These are phyloP conservation scores for Colletotrichum sp. DNA, from an alignment of 2,329 filamentous ascomycete species.

Conservation along the genomic window DNA sequence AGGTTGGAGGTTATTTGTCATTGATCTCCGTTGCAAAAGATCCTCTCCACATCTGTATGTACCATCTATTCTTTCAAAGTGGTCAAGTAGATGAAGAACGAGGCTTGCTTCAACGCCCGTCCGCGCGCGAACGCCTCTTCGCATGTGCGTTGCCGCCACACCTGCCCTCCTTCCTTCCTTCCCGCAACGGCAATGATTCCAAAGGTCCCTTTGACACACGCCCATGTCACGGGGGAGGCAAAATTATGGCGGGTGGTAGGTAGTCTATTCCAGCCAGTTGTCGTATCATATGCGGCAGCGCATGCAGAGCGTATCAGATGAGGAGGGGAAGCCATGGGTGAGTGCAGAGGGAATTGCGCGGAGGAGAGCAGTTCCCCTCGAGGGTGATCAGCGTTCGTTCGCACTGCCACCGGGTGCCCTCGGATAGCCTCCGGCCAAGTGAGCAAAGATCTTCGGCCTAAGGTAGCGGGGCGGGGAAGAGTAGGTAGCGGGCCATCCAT, in stretches of 20 bases:
- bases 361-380: neutral
- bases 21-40: neutral
- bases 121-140: neutral
- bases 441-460: conserved; percentile 12
- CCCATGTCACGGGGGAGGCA: neutral
- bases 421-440: neutral
- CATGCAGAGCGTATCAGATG: neutral
- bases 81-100: neutral
- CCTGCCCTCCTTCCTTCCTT: neutral
- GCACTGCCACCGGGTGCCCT: conserved; percentile 2
- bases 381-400: neutral
- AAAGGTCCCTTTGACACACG: neutral
- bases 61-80: neutral
- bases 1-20: neutral
- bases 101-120: neutral
- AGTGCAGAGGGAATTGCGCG: neutral
- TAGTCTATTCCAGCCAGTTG: neutral
- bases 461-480: conserved; percentile 14
- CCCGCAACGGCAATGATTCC: neutral
- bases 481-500: neutral
- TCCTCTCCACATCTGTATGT: neutral
- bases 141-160: neutral
- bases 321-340: neutral
- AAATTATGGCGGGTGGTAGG: neutral
- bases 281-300: neutral